These are phyloP conservation scores for Brassica nigra DNA, from an alignment of 345 rosid species.

Conservation along the genomic window DNA sequence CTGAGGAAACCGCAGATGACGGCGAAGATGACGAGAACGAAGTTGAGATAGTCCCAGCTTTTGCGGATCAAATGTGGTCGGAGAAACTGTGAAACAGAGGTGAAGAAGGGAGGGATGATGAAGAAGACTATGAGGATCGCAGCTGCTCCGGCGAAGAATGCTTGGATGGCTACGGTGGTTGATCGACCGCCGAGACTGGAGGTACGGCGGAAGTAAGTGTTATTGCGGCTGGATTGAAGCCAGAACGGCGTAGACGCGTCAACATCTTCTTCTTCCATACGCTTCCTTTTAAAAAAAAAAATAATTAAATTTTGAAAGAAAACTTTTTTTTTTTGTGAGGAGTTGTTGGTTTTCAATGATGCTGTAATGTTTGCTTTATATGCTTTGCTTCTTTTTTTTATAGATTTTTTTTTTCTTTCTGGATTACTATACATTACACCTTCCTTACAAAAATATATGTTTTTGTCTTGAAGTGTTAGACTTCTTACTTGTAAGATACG, in stretches of 20 bases:
- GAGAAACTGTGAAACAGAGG: constrained; percentile 58
- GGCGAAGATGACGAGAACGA: constrained; percentile 77
- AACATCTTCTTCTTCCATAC: constrained; percentile 60
- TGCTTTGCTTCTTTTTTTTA: constrained; percentile 25
- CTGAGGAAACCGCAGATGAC: constrained; percentile 71
- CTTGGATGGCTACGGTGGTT: constrained; percentile 39
- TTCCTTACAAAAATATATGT: constrained; percentile 12
- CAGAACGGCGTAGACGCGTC: constrained; percentile 68
- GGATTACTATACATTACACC: not conserved
- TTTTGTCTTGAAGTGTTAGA: constrained; percentile 20
- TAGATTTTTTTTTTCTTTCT: not conserved
- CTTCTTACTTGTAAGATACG: constrained; percentile 4
- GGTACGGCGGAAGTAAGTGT: constrained; percentile 41
- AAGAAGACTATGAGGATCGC: constrained; percentile 45
- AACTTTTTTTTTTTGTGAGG: constrained; percentile 6
- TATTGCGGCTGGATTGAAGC: constrained; percentile 52
- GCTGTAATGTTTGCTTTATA: constrained; percentile 27
- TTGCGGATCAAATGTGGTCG: constrained; percentile 65
- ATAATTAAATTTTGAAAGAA: not conserved
- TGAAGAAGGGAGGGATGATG: constrained; percentile 52
- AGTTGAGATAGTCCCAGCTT: constrained; percentile 76
- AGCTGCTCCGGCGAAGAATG: constrained; percentile 53
- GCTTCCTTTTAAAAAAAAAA: not conserved
- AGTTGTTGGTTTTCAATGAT: constrained; percentile 26
- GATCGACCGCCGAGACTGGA: constrained; percentile 30